Conservation (phyloP, 495 filamentous ascomycete species). For the Friedmanniomyces endolithicus region DNA sequence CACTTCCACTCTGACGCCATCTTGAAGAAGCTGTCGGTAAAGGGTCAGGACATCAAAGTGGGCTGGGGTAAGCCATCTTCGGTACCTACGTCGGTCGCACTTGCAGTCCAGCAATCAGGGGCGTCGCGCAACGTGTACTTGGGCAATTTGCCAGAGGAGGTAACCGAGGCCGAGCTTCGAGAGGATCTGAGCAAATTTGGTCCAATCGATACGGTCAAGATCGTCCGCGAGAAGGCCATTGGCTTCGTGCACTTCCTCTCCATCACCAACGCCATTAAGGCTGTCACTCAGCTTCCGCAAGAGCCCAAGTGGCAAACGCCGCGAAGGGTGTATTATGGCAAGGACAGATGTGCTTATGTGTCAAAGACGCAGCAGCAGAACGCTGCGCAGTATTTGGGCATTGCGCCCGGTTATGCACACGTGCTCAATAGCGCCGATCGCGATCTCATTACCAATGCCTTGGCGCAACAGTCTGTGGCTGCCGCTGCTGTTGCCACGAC, state of each 20-base stretch:
- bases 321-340: slow-evolving; percentile 92
- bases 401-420: slow-evolving; percentile 93
- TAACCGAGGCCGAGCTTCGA: slow-evolving; percentile 78
- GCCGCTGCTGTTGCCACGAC: slow-evolving; percentile 93
- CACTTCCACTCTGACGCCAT: slow-evolving; percentile 99
- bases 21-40: slow-evolving; percentile 95
- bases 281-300: slow-evolving; percentile 91
- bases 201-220: slow-evolving; percentile 92
- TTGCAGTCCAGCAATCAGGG: slow-evolving; percentile 93
- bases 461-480: slow-evolving; percentile 94
- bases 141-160: slow-evolving; percentile 82
- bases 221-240: slow-evolving; percentile 95
- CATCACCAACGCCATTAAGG: slow-evolving; percentile 96
- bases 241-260: slow-evolving; percentile 97
- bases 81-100: slow-evolving; percentile 89
- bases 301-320: slow-evolving; percentile 94
- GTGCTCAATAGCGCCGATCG: slow-evolving; percentile 91
- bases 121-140: slow-evolving; percentile 98
- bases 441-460: slow-evolving; percentile 85
- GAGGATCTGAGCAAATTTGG: slow-evolving; percentile 96
- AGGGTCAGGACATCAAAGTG: slow-evolving; percentile 98
- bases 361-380: slow-evolving; percentile 99
- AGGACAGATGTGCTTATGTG: slow-evolving; percentile 95
- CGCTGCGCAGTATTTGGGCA: slow-evolving; percentile 93
- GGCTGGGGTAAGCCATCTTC: slow-evolving; percentile 98